Base-by-base conservation (phyloP, 805 yeast genomes). In the Komagataella ulmi region DNA sequence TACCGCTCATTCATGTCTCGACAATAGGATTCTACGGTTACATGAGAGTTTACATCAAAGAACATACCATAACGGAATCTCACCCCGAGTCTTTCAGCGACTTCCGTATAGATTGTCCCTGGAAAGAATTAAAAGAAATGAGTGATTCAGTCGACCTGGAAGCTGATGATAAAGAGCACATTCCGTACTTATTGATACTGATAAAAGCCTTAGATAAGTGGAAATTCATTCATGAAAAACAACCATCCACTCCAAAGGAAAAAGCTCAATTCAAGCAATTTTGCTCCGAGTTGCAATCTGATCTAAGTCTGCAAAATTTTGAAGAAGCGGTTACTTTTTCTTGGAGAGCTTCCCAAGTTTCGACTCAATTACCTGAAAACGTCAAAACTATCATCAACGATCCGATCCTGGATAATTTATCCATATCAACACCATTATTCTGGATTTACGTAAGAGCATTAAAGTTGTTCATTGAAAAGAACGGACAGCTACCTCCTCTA, bases 41-140 rank as follows among this genome's bases (percentile, higher is more conserved):
- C 17, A 54, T 86, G 3, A 69, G 80, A 46, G 60, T 84, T 3
- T 65, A 76, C 36, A 62, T 76, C n/a, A 63, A 60, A 24, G 88
- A 82, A 57, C 79, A 79, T 7, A 76, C 82, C n/a, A 76, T 87
- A 2, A 66, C 88, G 14, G 90, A 90, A 54, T 79, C 96, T 0
- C 95, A 88, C 62, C 80, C 82, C 0, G 80, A 61, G 40, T 69
- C 76, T 7, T 59, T 81, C 2, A 78, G 73, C 23, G 96, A 88
- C 58, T 65, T 89, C 53, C 67, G 95, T 50, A 64, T 89, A 2
- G 82, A 80, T 54, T 46, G 50, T 2, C 86, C 93, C 1, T 91
- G 97, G 96, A 66, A 71, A 1, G 88, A 85, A 56, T 65, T 89
- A 6, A 63, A 65, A 44, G 66, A 64, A 0, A 80, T 72, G 56